A percentile compares a stretch with the other conserved stretches of the same genome.
phyloP scores from a whole-genome alignment of 2,329 filamentous ascomycete species.

The Stenocarpella maydis region DNA sequence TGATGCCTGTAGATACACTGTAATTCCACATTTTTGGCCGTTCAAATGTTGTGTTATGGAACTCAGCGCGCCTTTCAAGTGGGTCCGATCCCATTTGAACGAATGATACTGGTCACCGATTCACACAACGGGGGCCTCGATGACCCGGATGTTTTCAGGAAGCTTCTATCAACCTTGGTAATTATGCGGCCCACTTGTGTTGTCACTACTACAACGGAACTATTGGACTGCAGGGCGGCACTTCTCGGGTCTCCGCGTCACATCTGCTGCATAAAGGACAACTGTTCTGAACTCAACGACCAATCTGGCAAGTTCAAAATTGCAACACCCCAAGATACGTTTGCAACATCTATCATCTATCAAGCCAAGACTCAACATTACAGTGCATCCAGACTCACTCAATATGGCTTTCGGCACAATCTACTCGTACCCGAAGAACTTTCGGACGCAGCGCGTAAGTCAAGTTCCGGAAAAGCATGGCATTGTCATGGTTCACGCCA shows the following conservation, averaged over 20 bases:
- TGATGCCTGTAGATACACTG: too few species aligned
- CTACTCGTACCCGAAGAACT: constrained; percentile 49
- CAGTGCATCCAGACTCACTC: not conserved
- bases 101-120: not conserved
- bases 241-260: too few species aligned
- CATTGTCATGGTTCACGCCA: constrained; percentile 23
- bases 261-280: not conserved
- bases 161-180: constrained; percentile 21
- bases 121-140: not conserved
- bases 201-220: not conserved
- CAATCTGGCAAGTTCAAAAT: constrained; percentile 7
- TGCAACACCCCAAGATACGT: not conserved
- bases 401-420: constrained; percentile 52
- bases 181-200: constrained; percentile 17
- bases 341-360: not conserved
- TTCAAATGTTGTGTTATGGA: not conserved
- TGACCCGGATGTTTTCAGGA: constrained; percentile 7
- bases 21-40: too few species aligned
- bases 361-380: not conserved
- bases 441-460: constrained; percentile 48
- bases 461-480: constrained; percentile 39
- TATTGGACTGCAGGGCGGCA: constrained; percentile 17
- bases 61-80: constrained; percentile 13
- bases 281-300: constrained; percentile 1
- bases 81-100: not conserved